Base-by-base conservation (phyloP, 179 eudicot species). In the Vitellaria paradoxa region DNA sequence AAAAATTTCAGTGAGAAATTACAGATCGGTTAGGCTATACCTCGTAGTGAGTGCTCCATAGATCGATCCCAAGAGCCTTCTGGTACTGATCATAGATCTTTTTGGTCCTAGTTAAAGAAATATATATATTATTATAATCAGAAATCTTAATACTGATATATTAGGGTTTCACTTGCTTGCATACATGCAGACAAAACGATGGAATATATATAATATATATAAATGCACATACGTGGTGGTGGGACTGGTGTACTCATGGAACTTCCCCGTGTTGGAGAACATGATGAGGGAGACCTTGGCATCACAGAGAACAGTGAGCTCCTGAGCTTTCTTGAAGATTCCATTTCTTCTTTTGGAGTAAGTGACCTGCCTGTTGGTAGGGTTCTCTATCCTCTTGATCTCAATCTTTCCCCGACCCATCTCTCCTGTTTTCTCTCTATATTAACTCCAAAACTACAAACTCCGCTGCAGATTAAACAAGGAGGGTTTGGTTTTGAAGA, bases 301-400 rank as follows among this genome's bases (percentile, higher is more conserved):
- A 78, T 90, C 94, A 79, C 94, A 90, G 5, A 90, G 80, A 21
- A 90, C 87, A 52, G 82, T 70, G 7, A 90, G 90, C 9, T 90
- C 92, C 30, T 89, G 79, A 30, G 94, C 94, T 81, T 90, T 90
- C 85, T 90, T 90, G 79, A 88, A 79, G 0, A 90, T 84, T 2
- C 94, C 94, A 81, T 90, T 90, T 75, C 90, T 85, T 70, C 94
- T 24, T 83, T 90, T 90, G 2, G 94, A 90, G 66, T 87, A 90
- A 18, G 94, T 90, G 0, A 90, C 94, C 75, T 90, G 94, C 79
- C 94, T 83, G 70, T 83, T 90, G 0, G 91, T 87, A 21, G 78
- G 45, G 80, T 90, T 85, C 71, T 90, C 91, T 26, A 90, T 90
- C 77, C 77, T 86, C 85, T 81, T 89, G 46, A 90, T 90, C 88